phyloP scores from a whole-genome alignment of 2,329 filamentous ascomycete species.

The Aspergillus sp. region DNA sequence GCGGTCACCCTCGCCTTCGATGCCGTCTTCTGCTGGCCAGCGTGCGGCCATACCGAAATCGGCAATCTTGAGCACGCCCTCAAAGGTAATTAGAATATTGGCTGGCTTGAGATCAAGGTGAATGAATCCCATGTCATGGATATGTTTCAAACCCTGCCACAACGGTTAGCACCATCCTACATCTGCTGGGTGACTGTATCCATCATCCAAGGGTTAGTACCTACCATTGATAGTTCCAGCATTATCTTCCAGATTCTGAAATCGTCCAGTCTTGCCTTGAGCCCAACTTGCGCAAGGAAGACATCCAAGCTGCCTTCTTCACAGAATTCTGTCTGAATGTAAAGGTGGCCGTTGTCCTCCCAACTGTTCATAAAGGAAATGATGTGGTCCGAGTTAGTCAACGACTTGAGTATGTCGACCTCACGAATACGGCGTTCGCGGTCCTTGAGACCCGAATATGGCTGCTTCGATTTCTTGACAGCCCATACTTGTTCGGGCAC shows the following conservation, averaged over 20 bases:
- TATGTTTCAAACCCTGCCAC: constrained; percentile 76
- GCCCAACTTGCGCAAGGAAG: constrained; percentile 80
- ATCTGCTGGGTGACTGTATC: not conserved
- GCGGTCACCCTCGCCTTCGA: constrained; percentile 91
- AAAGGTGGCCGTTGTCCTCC: constrained; percentile 82
- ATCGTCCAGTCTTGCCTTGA: constrained; percentile 85
- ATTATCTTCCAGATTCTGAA: constrained; percentile 99
- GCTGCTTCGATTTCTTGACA: constrained; percentile 87
- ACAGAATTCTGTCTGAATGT: constrained; percentile 97
- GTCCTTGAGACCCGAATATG: constrained; percentile 75
- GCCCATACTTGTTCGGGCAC: constrained; percentile 70
- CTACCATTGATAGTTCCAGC: constrained; percentile 77
- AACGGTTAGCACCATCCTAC: constrained; percentile 11
- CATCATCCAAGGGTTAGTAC: not conserved
- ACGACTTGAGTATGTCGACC: constrained; percentile 73
- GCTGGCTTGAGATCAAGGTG: constrained; percentile 68
- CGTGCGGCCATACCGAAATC: constrained; percentile 72
- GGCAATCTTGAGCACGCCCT: constrained; percentile 66
- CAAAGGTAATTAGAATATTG: constrained; percentile 66
- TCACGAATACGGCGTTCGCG: constrained; percentile 83
- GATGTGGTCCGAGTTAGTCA: constrained; percentile 80
- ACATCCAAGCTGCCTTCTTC: constrained; percentile 88
- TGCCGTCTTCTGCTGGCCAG: constrained; percentile 73
- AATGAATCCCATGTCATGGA: constrained; percentile 83
- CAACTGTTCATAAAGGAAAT: constrained; percentile 82